Conservation (phyloP, 371 early-diverging fungal genomes). For the Umbelopsis sp. region DNA sequence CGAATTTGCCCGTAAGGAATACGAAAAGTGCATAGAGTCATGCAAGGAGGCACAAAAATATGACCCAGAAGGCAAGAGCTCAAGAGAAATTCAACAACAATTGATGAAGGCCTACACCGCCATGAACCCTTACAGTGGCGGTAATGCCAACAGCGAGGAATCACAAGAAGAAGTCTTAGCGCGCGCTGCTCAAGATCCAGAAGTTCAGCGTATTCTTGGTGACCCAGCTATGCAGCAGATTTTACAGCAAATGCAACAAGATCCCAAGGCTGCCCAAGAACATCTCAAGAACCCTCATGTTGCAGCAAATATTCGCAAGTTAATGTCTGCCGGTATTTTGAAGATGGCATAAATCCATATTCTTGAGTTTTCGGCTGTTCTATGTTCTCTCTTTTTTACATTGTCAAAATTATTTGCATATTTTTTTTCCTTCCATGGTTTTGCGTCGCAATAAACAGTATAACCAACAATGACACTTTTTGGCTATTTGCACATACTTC, state of each 20-base stretch:
- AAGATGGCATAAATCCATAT: constrained; percentile 56
- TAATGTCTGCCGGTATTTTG: constrained; percentile 90
- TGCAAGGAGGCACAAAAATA: constrained; percentile 76
- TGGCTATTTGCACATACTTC: too few species aligned
- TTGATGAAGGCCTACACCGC: constrained; percentile 77
- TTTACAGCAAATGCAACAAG: constrained; percentile 95
- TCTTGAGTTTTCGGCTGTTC: background rate
- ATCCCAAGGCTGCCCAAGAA: constrained; percentile 91
- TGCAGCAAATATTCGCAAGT: constrained; percentile 92
- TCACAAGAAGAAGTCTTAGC: constrained; percentile 81
- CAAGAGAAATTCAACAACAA: constrained; percentile 83
- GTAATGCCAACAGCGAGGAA: constrained; percentile 37
- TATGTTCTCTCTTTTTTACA: background rate
- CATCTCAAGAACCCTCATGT: constrained; percentile 92
- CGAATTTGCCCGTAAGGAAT: constrained; percentile 88
- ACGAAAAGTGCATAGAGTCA: constrained; percentile 81
- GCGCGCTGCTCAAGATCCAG: constrained; percentile 91
- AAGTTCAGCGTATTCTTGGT: constrained; percentile 83
- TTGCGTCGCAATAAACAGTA: too few species aligned
- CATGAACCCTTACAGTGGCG: constrained; percentile 65
- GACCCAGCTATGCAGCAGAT: constrained; percentile 98
- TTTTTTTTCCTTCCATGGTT: too few species aligned
- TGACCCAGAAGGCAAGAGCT: constrained; percentile 84
- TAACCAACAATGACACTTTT: too few species aligned
- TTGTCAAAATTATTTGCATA: background rate